These are phyloP conservation scores for Phytophthora pseudosyringae DNA, from an alignment of 352 stramenopile species.

Conservation along the genomic window DNA sequence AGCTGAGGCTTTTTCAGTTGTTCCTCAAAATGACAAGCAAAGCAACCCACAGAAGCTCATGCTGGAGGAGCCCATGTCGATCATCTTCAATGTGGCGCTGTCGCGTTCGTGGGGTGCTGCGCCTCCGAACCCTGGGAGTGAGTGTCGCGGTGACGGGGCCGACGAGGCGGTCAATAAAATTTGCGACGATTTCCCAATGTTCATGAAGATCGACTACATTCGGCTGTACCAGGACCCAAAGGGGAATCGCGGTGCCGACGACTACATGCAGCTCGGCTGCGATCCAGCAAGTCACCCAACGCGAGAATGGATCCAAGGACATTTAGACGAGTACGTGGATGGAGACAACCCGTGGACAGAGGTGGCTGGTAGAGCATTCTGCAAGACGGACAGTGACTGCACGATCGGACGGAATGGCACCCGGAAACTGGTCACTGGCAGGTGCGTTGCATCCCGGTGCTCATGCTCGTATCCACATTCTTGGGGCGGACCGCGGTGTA, in stretches of 20 bases:
- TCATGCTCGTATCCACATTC: constrained; percentile 33
- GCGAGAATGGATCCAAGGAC: constrained; percentile 39
- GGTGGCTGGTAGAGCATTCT: constrained; percentile 37
- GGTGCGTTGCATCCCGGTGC: constrained; percentile 39
- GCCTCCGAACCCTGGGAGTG: constrained; percentile 41
- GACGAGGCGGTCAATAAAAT: constrained; percentile 41
- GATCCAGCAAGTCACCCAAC: constrained; percentile 46
- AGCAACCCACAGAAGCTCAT: constrained; percentile 60
- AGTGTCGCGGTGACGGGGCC: constrained; percentile 34
- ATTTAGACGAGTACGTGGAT: constrained; percentile 43
- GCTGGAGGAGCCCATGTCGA: constrained; percentile 56
- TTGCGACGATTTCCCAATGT: constrained; percentile 56
- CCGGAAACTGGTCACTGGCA: constrained; percentile 36
- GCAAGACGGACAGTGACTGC: constrained; percentile 36
- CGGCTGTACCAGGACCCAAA: constrained; percentile 68
- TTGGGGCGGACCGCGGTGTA: constrained; percentile 48
- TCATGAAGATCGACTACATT: constrained; percentile 86
- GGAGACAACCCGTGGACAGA: constrained; percentile 26
- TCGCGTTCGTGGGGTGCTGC: constrained; percentile 42
- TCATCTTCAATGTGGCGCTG: constrained; percentile 66
- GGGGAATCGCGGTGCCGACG: constrained; percentile 17
- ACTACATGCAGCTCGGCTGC: constrained; percentile 38
- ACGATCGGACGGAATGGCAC: constrained; percentile 33
- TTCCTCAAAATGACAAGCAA: constrained; percentile 48
- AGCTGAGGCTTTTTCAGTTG: constrained; percentile 45